Conservation (phyloP, 495 filamentous ascomycete genomes). For the Hypoxylon lienhwacheense region DNA sequence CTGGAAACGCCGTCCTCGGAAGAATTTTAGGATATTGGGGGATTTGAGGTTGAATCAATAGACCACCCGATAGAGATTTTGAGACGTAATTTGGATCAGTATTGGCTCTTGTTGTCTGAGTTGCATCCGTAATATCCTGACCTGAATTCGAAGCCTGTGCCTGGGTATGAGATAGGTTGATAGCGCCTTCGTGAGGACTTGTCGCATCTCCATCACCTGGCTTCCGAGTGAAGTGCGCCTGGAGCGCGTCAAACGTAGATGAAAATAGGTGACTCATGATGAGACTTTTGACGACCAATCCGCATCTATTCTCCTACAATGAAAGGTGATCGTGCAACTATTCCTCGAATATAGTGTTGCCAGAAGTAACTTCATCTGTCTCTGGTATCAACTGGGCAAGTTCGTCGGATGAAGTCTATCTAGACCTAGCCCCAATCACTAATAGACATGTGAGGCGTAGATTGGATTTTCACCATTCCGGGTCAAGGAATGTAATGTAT, state of each 20-base stretch:
- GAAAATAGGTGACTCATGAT: constrained; percentile 34
- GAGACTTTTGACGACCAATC: background rate
- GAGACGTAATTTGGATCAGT: background rate
- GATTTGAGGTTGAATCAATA: constrained; percentile 4
- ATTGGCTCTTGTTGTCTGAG: background rate
- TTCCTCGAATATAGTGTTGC: too few relatives aligned
- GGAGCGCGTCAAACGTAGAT: constrained; percentile 32
- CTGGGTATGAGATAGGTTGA: background rate
- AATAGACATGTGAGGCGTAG: background rate
- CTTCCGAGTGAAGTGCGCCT: constrained; percentile 32
- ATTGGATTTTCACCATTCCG: constrained; percentile 12
- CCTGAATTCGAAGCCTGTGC: background rate
- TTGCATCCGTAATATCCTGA: background rate
- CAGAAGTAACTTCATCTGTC: background rate
- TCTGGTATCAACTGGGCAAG: background rate
- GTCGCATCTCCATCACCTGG: constrained; percentile 3
- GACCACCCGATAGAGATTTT: background rate
- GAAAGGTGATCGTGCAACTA: too few relatives aligned
- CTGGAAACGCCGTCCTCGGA: background rate
- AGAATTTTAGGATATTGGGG: background rate
- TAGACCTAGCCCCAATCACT: constrained; percentile 24
- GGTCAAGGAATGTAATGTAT: background rate
- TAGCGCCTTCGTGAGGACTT: background rate
- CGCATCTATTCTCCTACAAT: too few relatives aligned
- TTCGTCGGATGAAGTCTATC: background rate